Base-by-base conservation (phyloP, 1,139 yeast genomes). In the Yamadazyma siamensis region DNA sequence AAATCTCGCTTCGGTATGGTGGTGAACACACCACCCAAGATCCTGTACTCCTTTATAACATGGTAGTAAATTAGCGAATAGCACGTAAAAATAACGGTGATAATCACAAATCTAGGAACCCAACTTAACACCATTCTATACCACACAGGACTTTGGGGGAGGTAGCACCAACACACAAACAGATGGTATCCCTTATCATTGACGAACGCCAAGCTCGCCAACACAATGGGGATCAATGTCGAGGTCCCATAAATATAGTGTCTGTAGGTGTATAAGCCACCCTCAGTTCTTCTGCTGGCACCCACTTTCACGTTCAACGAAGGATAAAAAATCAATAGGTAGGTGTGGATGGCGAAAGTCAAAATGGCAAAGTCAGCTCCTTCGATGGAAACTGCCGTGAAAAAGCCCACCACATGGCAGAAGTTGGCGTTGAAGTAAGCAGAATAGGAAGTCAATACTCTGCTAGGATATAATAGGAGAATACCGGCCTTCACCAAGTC, bases 311-410 rank as follows among this genome's bases (percentile, higher is more conserved):
- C 65, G 29, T 69, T 65, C 23, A 65, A 49, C 20, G 46, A 48
- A 0, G 94, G 87, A 39, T 64, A 64, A 54, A 85, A 85, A 13
- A 88, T 81, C 19, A 87, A 61, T 26, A 88, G 54, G 24, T 80
- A 87, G 6, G 91, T 82, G 54, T 88, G 96, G 13, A 87, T 56
- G 2, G 96, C 95, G 57, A 88, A 82, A 20, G 85, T 72, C 26
- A 87, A 60, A 29, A 88, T 88, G 15, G 94, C 94, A 26, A 86
- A 55, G 57, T 88, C 96, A 2, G 94, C 88, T 11, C 95, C 95
- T 54, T 87, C 95, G 17, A 85, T 82, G 19, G 89, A 73, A 23
- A 79, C 69, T 2, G 94, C 86, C 1, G 95, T 82, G 56, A 87
- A 80, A 64, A 85, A 88, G 4, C 96, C 96, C 27, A 86, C 75